These are phyloP conservation scores for Rhizoclosmatium globosum DNA, from an alignment of 192 early-diverging fungal species.

Conservation along the genomic window DNA sequence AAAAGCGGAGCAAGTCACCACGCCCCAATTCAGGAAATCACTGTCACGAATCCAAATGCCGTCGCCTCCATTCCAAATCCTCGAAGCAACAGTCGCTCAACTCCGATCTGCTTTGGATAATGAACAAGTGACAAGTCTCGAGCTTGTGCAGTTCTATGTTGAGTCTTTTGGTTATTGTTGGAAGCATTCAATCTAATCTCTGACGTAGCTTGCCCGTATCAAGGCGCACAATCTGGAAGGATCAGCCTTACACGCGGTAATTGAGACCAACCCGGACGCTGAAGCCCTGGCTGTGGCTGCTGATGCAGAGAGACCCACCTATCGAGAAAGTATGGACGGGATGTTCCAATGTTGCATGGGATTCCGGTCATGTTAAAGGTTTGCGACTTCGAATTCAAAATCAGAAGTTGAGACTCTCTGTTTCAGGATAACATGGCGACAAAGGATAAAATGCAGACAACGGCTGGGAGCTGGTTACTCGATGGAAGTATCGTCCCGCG, in stretches of 20 bases:
- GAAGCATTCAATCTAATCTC: no score
- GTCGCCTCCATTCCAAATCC: conserved; percentile 1
- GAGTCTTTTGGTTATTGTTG: neutral
- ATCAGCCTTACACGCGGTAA: conserved; percentile 25
- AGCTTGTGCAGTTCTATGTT: conserved; percentile 22
- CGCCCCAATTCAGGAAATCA: no score
- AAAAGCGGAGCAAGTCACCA: no score
- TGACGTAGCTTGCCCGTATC: conserved; percentile 21
- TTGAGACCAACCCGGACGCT: conserved; percentile 47
- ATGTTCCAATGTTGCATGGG: conserved; percentile 40
- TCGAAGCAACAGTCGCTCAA: conserved; percentile 22
- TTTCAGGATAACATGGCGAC: conserved; percentile 48
- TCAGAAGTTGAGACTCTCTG: no score
- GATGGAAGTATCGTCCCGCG: conserved; percentile 35
- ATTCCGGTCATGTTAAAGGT: conserved; percentile 49
- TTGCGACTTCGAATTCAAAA: no score
- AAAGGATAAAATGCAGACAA: conserved; percentile 40
- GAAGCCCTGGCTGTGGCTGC: conserved; percentile 28
- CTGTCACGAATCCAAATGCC: no score
- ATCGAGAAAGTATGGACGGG: conserved; percentile 5
- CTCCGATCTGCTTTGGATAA: conserved; percentile 4
- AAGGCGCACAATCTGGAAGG: neutral
- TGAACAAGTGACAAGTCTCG: conserved; percentile 5
- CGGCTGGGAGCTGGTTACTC: conserved; percentile 44
- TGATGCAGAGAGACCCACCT: conserved; percentile 28